Base-by-base conservation (phyloP, 805 yeast genomes). In the Yamadazyma sp. region DNA sequence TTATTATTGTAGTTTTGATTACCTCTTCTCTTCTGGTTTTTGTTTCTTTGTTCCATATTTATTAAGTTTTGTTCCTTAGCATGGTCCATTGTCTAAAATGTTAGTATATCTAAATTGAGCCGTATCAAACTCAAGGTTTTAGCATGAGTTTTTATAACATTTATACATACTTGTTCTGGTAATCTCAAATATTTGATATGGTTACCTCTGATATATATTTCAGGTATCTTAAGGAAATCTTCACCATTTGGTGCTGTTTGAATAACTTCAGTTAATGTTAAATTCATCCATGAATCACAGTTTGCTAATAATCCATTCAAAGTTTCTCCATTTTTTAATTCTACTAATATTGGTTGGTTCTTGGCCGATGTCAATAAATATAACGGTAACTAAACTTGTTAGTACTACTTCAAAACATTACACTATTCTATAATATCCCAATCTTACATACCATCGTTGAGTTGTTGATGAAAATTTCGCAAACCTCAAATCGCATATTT, bases 231-330 rank as follows among this genome's bases (percentile, higher is more conserved):
- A 35, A 72, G 57, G 56, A 76, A 84, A 35, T 67, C 68, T 44
- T 75, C 79, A 24, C 85, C 91, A 46, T 71, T 53, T 27, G 77
- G 66, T 48, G 77, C 76, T 11, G 80, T 73, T 53, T 80, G 84
- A 31, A 80, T 75, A 11, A 82, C 97, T 44, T 88, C 80, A 22
- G 71, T 71, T 35, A 93, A 69, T 1, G 95, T 85, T 45, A 93
- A 69, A 58, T 93, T 93, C 99, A 93, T 93, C 88, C 94, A 86
- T 25, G 86, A 80, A 58, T 93, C 99, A 49, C 95, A 87, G 53
- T 86, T 84, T 37, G 78, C 76, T 40, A 93, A 69, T 38, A 75
- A 76, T 33, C 99, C 99, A 52, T 82, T 83, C 32, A 89, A 69
- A 7, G 91, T 80, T 52, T 86, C 96, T 22, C 98, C 96, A 38